A percentile compares a stretch with the other conserved stretches of the same genome.
These are phyloP conservation scores for Phytophthora palmivora DNA, from an alignment of 352 stramenopile genomes.

Conservation along the genomic window DNA sequence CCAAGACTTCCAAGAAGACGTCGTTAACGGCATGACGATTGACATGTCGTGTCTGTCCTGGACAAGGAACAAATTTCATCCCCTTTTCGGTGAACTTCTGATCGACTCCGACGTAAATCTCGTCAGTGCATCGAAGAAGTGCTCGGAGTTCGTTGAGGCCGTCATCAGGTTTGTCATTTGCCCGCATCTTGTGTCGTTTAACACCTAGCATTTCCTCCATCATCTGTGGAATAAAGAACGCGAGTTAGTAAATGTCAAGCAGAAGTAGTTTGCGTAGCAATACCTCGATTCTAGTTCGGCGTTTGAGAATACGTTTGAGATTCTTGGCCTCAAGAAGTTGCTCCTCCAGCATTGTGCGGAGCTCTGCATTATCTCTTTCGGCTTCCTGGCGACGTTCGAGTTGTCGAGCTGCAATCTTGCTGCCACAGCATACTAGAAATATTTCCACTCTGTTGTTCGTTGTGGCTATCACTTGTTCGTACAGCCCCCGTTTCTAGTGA, in stretches of 20 bases:
- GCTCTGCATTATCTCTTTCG: constrained; percentile 26
- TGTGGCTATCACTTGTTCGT: background rate
- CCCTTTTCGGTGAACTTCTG: constrained; percentile 4
- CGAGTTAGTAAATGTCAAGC: background rate
- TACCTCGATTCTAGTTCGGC: background rate
- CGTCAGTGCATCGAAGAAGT: constrained; percentile 22
- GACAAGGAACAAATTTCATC: constrained; percentile 18
- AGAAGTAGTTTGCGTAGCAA: background rate
- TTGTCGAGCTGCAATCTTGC: constrained; percentile 22
- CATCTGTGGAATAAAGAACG: constrained; percentile 3
- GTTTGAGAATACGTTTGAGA: constrained; percentile 9
- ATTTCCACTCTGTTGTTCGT: background rate
- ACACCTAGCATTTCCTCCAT: constrained; percentile 20
- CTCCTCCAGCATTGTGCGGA: constrained; percentile 25
- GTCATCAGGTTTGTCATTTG: background rate
- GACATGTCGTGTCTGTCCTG: constrained; percentile 11
- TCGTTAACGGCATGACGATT: constrained; percentile 16
- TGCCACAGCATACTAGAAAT: constrained; percentile 22
- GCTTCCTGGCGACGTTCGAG: constrained; percentile 18
- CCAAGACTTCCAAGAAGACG: constrained; percentile 33
- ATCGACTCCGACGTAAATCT: constrained; percentile 24
- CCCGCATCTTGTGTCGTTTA: constrained; percentile 22
- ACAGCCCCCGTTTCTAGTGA: background rate
- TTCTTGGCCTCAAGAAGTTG: constrained; percentile 35
- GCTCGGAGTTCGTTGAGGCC: constrained; percentile 5